These are phyloP conservation scores for Penicillium sp. DNA, from an alignment of 2,329 filamentous ascomycete species.

Conservation along the genomic window DNA sequence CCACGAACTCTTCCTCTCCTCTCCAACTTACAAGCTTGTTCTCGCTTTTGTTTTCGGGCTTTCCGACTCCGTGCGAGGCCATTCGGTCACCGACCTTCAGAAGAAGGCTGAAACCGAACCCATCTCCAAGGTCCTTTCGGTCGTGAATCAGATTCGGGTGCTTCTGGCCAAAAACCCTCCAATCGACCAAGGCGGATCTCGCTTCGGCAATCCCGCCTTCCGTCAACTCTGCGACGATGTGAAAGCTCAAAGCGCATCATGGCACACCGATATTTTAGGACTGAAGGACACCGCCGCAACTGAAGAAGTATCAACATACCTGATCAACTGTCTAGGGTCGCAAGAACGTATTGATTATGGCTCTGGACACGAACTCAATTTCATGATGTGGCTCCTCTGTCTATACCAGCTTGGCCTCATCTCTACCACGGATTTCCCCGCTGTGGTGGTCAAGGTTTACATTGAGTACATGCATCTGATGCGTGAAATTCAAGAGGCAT, in stretches of 20 bases:
- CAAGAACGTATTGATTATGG: slow-evolving; percentile 89
- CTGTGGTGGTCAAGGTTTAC: slow-evolving; percentile 77
- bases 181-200: slow-evolving; percentile 80
- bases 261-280: slow-evolving; percentile 45
- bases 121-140: slow-evolving; percentile 64
- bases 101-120: slow-evolving; percentile 53
- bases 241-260: slow-evolving; percentile 38
- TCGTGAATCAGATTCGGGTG: slow-evolving; percentile 69
- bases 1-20: slow-evolving; percentile 77
- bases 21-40: slow-evolving; percentile 73
- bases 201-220: slow-evolving; percentile 95
- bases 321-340: slow-evolving; percentile 83
- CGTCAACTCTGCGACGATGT: slow-evolving; percentile 69
- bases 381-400: slow-evolving; percentile 94
- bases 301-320: slow-evolving; percentile 75
- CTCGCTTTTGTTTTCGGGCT: slow-evolving; percentile 84
- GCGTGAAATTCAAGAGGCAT: slow-evolving; percentile 83
- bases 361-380: slow-evolving; percentile 96
- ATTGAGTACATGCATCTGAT: slow-evolving; percentile 80
- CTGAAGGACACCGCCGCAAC: slow-evolving; percentile 53
- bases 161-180: slow-evolving; percentile 72
- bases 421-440: slow-evolving; percentile 65
- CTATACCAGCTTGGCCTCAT: slow-evolving; percentile 77
- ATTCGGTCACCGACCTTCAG: slow-evolving; percentile 29
- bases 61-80: slow-evolving; percentile 73